Percentiles rank a stretch among this genome's conserved stretches.
Evolutionary conservation across 1,139 yeast genomes (phyloP).

Genomic region (Nakaseomyces nivariensis): DNA sequence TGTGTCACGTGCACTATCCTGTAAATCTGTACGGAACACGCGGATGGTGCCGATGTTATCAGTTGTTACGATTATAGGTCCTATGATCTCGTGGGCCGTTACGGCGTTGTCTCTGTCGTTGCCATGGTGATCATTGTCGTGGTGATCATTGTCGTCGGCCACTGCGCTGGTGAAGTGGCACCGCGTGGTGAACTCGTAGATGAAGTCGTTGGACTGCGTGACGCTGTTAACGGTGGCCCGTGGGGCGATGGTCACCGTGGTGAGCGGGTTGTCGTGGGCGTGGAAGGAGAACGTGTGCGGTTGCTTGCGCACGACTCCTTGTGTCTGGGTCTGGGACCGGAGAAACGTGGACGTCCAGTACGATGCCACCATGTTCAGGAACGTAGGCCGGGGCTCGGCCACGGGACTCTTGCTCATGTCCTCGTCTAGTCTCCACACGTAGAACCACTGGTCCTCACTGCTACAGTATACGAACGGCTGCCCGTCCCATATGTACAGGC

Average conservation of each 20-base stretch:
- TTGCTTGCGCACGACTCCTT: neutral
- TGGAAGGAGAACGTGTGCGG: constrained; percentile 58
- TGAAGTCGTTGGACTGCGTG: constrained; percentile 67
- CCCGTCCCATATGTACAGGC: constrained; percentile 14
- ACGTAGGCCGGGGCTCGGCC: neutral
- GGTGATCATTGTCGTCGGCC: too few relatives aligned
- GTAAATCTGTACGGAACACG: constrained; percentile 68
- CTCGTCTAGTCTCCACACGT: constrained; percentile 24
- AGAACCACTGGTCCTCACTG: constrained; percentile 38
- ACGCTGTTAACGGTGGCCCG: constrained; percentile 52
- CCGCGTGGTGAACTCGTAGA: constrained; percentile 50
- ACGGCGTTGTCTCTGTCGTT: too few relatives aligned
- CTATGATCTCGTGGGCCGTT: constrained; percentile 22
- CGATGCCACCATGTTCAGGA: neutral
- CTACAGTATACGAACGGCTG: constrained; percentile 32
- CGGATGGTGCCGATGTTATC: constrained; percentile 67
- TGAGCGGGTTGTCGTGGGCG: constrained; percentile 67
- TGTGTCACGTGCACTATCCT: neutral
- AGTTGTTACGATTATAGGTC: constrained; percentile 53
- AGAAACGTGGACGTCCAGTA: neutral
- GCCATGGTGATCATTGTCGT: too few relatives aligned
- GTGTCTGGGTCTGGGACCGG: too few relatives aligned
- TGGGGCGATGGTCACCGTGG: constrained; percentile 77
- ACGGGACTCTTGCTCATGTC: too few relatives aligned
- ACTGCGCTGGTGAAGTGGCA: neutral